phyloP scores from a whole-genome alignment of 1,139 yeast genomes.

The Zygotorulaspora mrakii region DNA sequence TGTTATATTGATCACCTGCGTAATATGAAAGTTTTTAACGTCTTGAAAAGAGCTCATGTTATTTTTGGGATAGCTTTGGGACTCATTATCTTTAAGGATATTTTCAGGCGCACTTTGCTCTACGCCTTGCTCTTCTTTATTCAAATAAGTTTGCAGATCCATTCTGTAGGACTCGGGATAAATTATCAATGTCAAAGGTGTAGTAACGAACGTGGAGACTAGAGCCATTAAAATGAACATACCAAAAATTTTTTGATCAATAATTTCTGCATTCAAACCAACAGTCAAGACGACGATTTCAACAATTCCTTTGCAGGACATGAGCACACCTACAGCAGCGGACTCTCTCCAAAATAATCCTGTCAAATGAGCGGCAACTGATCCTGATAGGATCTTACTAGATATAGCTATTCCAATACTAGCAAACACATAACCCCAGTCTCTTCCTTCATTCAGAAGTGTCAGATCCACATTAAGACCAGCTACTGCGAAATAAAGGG shows the following conservation, averaged over 20 bases:
- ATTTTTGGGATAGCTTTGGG: slow-evolving; percentile 1
- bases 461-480: slow-evolving; percentile 70
- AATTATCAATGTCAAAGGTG: slow-evolving; percentile 59
- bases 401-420: slow-evolving; percentile 60
- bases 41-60: slow-evolving; percentile 29
- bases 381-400: slow-evolving; percentile 65
- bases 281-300: slow-evolving; percentile 74
- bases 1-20: slow-evolving; percentile 22
- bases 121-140: slow-evolving; percentile 31
- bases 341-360: slow-evolving; percentile 71
- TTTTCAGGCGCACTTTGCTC: slow-evolving; percentile 39
- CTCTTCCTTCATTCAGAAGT: slow-evolving; percentile 55
- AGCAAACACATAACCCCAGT: slow-evolving; percentile 74
- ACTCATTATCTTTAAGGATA: slow-evolving; percentile 38
- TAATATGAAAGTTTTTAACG: slow-evolving; percentile 27
- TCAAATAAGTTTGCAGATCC: slow-evolving; percentile 39
- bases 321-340: slow-evolving; percentile 69
- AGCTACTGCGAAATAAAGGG: slow-evolving; percentile 74
- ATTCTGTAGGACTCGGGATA: slow-evolving; percentile 63
- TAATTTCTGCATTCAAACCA: slow-evolving; percentile 67
- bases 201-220: slow-evolving; percentile 67
- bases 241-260: slow-evolving; percentile 60
- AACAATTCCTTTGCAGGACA: slow-evolving; percentile 86
- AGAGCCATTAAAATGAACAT: slow-evolving; percentile 83
- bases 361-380: slow-evolving; percentile 55